phyloP scores from a whole-genome alignment of 2,329 filamentous ascomycete species.

The Epichloe amarillans region DNA sequence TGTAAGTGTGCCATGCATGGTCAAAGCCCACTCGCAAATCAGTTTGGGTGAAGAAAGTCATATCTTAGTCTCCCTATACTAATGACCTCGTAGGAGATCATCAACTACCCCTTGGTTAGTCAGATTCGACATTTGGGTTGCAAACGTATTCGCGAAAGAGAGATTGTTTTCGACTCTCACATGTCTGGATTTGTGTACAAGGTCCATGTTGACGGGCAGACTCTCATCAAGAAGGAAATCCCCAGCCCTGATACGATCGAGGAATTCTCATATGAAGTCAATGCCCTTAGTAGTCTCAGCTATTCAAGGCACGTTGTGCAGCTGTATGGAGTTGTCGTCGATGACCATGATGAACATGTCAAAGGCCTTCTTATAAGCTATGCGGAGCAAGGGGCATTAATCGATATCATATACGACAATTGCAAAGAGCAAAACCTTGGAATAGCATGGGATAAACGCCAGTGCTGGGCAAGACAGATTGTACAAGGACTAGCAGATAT shows the following conservation, averaged over 20 bases:
- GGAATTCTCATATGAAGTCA: conserved; percentile 95
- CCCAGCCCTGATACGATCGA: conserved; percentile 90
- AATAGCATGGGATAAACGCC: conserved; percentile 57
- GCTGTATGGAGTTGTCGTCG: conserved; percentile 78
- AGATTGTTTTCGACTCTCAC: conserved; percentile 78
- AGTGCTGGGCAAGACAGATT: conserved; percentile 85
- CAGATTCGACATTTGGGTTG: conserved; percentile 63
- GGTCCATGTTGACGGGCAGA: conserved; percentile 52
- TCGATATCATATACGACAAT: conserved; percentile 80
- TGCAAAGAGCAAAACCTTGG: conserved; percentile 41
- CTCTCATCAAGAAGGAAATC: conserved; percentile 95
- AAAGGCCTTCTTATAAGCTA: conserved; percentile 86
- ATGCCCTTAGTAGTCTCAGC: conserved; percentile 69
- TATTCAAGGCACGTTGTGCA: conserved; percentile 67
- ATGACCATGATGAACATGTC: conserved; percentile 70
- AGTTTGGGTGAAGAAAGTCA: not conserved
- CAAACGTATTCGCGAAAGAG: conserved; percentile 53
- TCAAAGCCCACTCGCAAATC: not conserved
- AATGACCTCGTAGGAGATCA: conserved; percentile 52
- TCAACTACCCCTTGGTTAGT: conserved; percentile 63
- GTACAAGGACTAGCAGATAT: conserved; percentile 81
- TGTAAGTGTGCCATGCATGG: conserved; percentile 25
- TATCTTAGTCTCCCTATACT: not conserved
- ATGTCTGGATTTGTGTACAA: conserved; percentile 97
- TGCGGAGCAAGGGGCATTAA: conserved; percentile 73